Conservation (phyloP, 2,329 filamentous ascomycete genomes). For the Tolypocladium sp. region DNA sequence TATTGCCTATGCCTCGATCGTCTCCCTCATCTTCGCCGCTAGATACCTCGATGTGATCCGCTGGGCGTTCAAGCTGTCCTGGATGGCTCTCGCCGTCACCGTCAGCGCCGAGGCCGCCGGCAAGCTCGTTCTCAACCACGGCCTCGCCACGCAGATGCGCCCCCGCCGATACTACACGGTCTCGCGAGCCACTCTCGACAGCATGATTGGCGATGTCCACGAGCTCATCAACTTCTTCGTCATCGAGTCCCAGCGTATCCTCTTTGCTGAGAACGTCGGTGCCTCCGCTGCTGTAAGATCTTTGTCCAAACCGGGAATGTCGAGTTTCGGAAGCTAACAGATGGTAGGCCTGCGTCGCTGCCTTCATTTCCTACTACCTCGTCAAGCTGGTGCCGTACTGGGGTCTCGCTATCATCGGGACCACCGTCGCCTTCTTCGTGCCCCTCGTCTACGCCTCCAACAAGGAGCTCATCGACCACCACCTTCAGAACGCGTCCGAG, state of each 20-base stretch:
- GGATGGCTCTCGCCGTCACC: slow-evolving; percentile 51
- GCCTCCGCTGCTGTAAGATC: slow-evolving; percentile 49
- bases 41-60: slow-evolving; percentile 59
- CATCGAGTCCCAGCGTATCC: slow-evolving; percentile 58
- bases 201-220: slow-evolving; percentile 52
- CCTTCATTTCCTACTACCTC: slow-evolving; percentile 59
- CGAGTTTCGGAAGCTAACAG: slow-evolving; percentile 8
- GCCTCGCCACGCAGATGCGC: slow-evolving; percentile 55
- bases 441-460: slow-evolving; percentile 59
- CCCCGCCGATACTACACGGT: slow-evolving; percentile 60
- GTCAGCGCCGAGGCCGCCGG: slow-evolving; percentile 52
- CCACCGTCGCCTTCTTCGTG: slow-evolving; percentile 50
- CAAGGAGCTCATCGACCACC: slow-evolving; percentile 59
- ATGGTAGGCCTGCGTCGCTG: slow-evolving; percentile 44
- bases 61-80: slow-evolving; percentile 57
- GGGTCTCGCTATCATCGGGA: slow-evolving; percentile 53
- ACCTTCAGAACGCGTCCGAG: slow-evolving; percentile 48
- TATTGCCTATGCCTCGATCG: slow-evolving; percentile 51
- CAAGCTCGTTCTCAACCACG: slow-evolving; percentile 51
- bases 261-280: slow-evolving; percentile 58
- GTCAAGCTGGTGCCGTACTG: slow-evolving; percentile 63
- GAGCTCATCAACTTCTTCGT: slow-evolving; percentile 65
- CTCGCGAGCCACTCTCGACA: slow-evolving; percentile 52
- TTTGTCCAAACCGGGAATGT: slow-evolving; percentile 6
- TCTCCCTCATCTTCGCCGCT: slow-evolving; percentile 51